These are phyloP conservation scores for Schizothecium vesticola DNA, from an alignment of 495 filamentous ascomycete genomes.

Conservation along the genomic window DNA sequence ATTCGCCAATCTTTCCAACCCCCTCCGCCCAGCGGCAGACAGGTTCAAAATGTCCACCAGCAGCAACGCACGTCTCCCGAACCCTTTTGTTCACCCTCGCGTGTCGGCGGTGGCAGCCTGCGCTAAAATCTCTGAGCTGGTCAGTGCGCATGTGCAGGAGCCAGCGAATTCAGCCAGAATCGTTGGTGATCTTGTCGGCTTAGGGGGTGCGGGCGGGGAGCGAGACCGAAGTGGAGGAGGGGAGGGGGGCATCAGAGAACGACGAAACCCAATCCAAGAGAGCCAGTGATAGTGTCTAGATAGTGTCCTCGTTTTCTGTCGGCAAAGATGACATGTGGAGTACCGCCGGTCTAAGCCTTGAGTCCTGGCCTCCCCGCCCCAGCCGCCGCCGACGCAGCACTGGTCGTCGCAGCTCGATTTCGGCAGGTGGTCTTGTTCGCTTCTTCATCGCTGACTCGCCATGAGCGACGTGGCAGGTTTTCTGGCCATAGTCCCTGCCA, in stretches of 20 bases:
- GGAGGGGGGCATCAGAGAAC: neutral
- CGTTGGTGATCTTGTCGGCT: neutral
- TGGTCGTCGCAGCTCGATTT: conserved; percentile 22
- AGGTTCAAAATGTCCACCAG: neutral
- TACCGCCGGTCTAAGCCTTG: neutral
- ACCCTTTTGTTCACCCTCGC: neutral
- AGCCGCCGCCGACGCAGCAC: conserved; percentile 13
- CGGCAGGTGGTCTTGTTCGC: conserved; percentile 22
- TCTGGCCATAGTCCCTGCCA: conserved; percentile 8
- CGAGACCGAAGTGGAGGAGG: neutral
- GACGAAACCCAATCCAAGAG: neutral
- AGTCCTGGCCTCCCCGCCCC: neutral
- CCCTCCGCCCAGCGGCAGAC: neutral
- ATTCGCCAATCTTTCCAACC: conserved; percentile 10
- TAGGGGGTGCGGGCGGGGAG: neutral
- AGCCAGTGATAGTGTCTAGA: neutral
- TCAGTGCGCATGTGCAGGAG: conserved; percentile 1
- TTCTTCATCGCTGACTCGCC: conserved; percentile 24
- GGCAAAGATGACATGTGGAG: neutral
- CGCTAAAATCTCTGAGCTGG: neutral
- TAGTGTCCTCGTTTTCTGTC: neutral
- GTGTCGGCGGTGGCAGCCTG: neutral
- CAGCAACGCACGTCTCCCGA: neutral
- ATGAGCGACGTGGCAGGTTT: conserved; percentile 28
- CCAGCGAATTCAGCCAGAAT: conserved; percentile 22